Evolutionary conservation across 2,329 filamentous ascomycete species (phyloP), one percentile per base, ranked within the genome.

Genomic region (Xylaria sp.): DNA sequence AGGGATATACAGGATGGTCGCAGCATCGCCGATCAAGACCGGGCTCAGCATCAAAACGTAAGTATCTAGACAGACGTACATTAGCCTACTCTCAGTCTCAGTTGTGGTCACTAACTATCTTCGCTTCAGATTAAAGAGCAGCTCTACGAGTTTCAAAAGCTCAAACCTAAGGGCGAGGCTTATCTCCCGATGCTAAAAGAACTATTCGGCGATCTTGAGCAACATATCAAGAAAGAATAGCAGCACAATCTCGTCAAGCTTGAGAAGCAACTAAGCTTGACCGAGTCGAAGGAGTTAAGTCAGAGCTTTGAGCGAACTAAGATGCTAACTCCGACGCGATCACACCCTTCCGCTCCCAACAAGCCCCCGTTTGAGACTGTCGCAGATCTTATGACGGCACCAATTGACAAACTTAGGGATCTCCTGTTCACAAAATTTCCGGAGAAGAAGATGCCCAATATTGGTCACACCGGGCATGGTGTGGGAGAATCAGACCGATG

Each of bases 391-490:
- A 68, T 86, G 70, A 73, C 79, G 1, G 82, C 83, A 10, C 83
- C 83, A 0, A 72, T 85, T n/a, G 84, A 85, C 70, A 79, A 79
- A 58, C 64, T 86, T 19, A 71, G 73, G 31, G 81, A 85, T 73
- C 48, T 84, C 3, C 46, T 63, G 7, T 83, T 86, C 65, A 72
- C 79, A 10, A 81, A 78, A 65, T 85, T 83, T 67, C 82, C 81
- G 0, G 72, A 77, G 13, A 67, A 73, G 78, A 53, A 67, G 46
- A 29, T 35, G 48, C 55, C 61, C 4, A 13, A 55, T 47, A 47
- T 63, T 23, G 60, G 55, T 3, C 51, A 59, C 27, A 59, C 17
- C 4, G 44, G 38, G 27, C 60, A 47, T 17, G 55, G 60, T 4
- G 51, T 63, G 3, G 60, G 60, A 2, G 59, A 62, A 27, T 59